phyloP scores from a whole-genome alignment of 148 eudicot genomes.

The Fagopyrum homotropicum region DNA sequence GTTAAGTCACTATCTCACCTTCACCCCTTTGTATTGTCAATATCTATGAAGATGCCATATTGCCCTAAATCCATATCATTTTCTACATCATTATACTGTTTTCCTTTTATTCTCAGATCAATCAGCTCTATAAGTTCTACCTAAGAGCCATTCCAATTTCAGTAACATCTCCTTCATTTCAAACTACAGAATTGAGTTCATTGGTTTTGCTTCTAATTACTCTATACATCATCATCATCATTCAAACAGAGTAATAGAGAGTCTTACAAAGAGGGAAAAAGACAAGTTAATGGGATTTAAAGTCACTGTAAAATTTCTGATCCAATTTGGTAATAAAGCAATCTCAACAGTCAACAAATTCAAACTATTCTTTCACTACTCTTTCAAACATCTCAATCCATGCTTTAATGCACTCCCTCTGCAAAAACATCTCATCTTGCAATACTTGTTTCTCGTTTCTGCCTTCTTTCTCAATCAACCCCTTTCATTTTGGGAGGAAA shows the following conservation, averaged over 20 bases:
- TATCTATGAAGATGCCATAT: background rate
- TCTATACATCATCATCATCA: background rate
- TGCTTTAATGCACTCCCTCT: background rate
- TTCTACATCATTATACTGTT: slow-evolving; percentile 5
- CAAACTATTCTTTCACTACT: background rate
- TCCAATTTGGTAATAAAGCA: slow-evolving; percentile 5
- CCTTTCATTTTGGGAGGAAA: background rate
- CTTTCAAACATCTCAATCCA: slow-evolving; percentile 13
- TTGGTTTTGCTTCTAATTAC: too few species aligned
- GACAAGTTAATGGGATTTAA: background rate
- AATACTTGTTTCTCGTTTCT: slow-evolving; percentile 4
- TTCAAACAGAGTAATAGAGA: background rate
- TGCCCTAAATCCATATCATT: slow-evolving; percentile 6
- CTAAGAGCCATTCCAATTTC: background rate
- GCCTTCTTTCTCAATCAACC: slow-evolving; percentile 3
- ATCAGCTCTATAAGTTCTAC: background rate
- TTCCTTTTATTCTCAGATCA: background rate
- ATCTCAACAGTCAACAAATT: slow-evolving; percentile 6
- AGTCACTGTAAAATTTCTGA: slow-evolving; percentile 6
- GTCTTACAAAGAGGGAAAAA: background rate
- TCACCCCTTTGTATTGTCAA: slow-evolving; percentile 3
- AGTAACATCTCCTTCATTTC: background rate
- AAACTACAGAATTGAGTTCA: too few species aligned
- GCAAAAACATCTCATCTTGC: background rate
- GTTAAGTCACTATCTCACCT: slow-evolving; percentile 10